Evolutionary conservation across 768 basidiomycete species (phyloP), one percentile per base, ranked within the genome.

Genomic region (Gloeophyllum trabeum): DNA sequence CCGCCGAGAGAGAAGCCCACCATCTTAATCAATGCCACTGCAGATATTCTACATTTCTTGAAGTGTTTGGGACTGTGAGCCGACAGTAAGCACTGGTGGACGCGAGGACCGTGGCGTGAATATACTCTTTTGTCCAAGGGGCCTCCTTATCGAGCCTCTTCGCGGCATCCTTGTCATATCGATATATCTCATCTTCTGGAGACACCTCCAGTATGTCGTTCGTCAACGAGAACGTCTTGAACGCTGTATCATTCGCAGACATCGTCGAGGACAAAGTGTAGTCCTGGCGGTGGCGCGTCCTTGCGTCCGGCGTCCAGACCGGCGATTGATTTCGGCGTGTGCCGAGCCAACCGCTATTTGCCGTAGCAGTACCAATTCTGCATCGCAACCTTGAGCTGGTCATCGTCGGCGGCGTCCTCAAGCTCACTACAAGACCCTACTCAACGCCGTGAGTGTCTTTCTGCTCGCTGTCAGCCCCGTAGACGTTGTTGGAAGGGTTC

Each of bases 21-120:
- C 76, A 97, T 97, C 73, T 98, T 99, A 52, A 98, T 89, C 41
- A 99, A 63, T 10, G 94, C 91, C 21, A 97, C 78, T 0, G 90
- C 90, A 0, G 91, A 94, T 52, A 99, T 98, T 65, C 89, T 93
- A 62, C 85, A 99, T 61, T 76, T 71, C 56, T 81, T 90, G 64
- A 87, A 86, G 64, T 80, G 81, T 51, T 84, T 79, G 0, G 81
- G 81, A 49, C 86, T 89, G 49, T 39, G 23, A 43, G 38, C 28
- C 22, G 24, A 28, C 5, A 21, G 3, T 16, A 43, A 45, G 42
- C 52, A 38, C 19, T 19, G 12, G 7, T 32, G 10, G 16, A 26
- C 18, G 34, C 35, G 32, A 22, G 20, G 5, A 7, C 16, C 3
- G 13, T 20, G 40, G 43, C 34, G 40, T 28, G 43, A 21, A 67